Evolutionary conservation across 345 rosid genomes (phyloP).

Genomic region (Physaria fendleri): DNA sequence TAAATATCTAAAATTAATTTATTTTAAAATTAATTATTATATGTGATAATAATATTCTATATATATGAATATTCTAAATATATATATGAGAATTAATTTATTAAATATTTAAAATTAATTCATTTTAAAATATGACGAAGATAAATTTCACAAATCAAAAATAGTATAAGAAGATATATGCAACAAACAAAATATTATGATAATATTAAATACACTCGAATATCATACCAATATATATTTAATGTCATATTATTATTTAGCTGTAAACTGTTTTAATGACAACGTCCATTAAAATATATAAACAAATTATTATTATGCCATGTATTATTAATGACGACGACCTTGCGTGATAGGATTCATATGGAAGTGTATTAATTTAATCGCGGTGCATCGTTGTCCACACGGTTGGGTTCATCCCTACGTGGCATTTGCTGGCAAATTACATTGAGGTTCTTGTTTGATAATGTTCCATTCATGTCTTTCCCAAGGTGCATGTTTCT

Average conservation of each 20-base stretch:
- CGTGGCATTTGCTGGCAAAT: slow-evolving; percentile 31
- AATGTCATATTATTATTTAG: neutral
- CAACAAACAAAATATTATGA: neutral
- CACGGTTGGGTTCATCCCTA: slow-evolving; percentile 31
- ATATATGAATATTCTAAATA: too few species aligned
- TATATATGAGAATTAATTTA: too few species aligned
- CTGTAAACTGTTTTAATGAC: neutral
- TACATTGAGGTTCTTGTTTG: slow-evolving; percentile 30
- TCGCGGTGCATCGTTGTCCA: slow-evolving; percentile 33
- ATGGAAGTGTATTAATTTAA: slow-evolving; percentile 5
- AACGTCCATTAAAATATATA: slow-evolving; percentile 6
- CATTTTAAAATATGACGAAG: too few species aligned
- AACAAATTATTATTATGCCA: neutral
- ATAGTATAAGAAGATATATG: too few species aligned
- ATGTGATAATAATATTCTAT: too few species aligned
- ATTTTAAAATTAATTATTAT: too few species aligned
- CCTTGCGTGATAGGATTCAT: slow-evolving; percentile 2
- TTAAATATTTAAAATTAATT: too few species aligned
- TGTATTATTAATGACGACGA: neutral
- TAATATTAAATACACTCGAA: neutral
- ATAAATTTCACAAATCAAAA: too few species aligned
- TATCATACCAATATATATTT: neutral
- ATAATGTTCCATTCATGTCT: slow-evolving; percentile 26
- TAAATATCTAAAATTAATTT: too few species aligned
- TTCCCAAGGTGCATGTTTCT: slow-evolving; percentile 31